phyloP scores from a whole-genome alignment of 306 rosid species.

The Dryas drummondii region DNA sequence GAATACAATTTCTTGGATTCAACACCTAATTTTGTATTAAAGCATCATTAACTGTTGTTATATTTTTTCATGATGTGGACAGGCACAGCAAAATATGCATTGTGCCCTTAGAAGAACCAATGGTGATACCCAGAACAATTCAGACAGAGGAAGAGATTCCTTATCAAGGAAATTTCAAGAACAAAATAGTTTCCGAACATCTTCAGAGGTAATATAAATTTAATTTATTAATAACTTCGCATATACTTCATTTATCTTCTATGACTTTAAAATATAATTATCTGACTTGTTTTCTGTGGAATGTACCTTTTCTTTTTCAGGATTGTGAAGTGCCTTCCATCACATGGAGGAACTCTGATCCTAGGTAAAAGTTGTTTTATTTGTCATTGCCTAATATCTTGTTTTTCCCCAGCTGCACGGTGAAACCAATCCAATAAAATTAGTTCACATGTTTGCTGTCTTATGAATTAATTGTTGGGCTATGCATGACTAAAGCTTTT shows the following conservation, averaged over 20 bases:
- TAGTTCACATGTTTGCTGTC: conserved; percentile 1
- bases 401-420: not conserved
- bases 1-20: not conserved
- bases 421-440: not conserved
- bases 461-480: not conserved
- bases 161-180: conserved; percentile 30
- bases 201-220: conserved; percentile 40
- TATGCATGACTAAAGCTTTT: not conserved
- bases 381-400: not conserved
- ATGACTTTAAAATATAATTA: not conserved
- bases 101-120: conserved; percentile 46
- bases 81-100: conserved; percentile 66
- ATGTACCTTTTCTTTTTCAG: conserved; percentile 43
- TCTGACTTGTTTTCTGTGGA: conserved; percentile 3
- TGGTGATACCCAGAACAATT: conserved; percentile 44
- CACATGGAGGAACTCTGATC: conserved; percentile 44
- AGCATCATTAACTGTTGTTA: not conserved
- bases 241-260: conserved; percentile 9
- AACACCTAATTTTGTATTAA: not conserved
- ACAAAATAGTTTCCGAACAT: conserved; percentile 23
- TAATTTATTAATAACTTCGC: conserved; percentile 20
- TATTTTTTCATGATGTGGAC: conserved; percentile 26
- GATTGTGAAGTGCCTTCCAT: conserved; percentile 51
- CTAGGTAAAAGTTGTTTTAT: conserved; percentile 42
- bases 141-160: conserved; percentile 43